Evolutionary conservation across 2,329 filamentous ascomycete species (phyloP).

Genomic region (Colletotrichum truncatum): DNA sequence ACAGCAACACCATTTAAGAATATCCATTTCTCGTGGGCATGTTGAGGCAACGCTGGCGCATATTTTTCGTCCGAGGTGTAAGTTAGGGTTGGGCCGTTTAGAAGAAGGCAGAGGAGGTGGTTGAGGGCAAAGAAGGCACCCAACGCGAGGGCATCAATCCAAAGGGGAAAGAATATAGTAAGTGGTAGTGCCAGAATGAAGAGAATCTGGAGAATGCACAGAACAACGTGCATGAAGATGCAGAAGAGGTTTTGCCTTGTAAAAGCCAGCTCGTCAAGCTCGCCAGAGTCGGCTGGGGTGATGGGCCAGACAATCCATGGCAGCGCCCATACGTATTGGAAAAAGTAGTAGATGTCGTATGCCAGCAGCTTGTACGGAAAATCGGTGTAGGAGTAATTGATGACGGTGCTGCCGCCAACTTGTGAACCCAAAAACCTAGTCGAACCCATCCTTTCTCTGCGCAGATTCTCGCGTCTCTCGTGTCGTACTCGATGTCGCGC

Average conservation of each 20-base stretch:
- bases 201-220: conserved; percentile 65
- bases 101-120: conserved; percentile 57
- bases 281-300: conserved; percentile 57
- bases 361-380: conserved; percentile 59
- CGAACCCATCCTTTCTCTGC: conserved; percentile 29
- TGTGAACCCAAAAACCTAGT: conserved; percentile 68
- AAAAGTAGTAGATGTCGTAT: conserved; percentile 65
- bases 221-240: conserved; percentile 65
- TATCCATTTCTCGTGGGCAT: conserved; percentile 77
- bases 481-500: conserved; percentile 11
- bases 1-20: conserved; percentile 79
- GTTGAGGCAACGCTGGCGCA: conserved; percentile 56
- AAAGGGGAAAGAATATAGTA: conserved; percentile 57
- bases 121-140: conserved; percentile 59
- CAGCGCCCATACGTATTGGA: conserved; percentile 63
- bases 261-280: conserved; percentile 72
- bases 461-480: conserved; percentile 14
- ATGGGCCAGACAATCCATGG: conserved; percentile 71
- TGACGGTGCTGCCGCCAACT: conserved; percentile 64
- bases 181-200: conserved; percentile 70
- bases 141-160: conserved; percentile 51
- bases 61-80: conserved; percentile 64
- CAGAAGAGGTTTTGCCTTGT: conserved; percentile 65
- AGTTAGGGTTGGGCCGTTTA: conserved; percentile 60
- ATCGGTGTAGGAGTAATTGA: conserved; percentile 70